phyloP scores from a whole-genome alignment of 169 alveolate species.

The Theileria sp. region DNA sequence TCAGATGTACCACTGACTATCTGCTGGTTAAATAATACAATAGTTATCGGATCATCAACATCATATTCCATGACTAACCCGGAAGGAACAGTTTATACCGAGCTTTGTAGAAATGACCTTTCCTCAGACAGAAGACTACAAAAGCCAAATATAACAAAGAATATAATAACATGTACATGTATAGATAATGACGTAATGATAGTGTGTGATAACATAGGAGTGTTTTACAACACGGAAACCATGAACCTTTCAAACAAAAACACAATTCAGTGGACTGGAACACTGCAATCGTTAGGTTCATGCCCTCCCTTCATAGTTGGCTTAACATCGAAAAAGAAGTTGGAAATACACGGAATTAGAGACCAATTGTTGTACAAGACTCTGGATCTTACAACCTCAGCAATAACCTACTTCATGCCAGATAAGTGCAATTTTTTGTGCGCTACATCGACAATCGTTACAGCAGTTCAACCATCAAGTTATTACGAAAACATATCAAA shows the following conservation, averaged over 20 bases:
- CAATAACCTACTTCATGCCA: slow-evolving; percentile 23
- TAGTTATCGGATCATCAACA: slow-evolving; percentile 47
- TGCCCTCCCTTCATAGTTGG: slow-evolving; percentile 66
- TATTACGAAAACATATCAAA: slow-evolving; percentile 33
- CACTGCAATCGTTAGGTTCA: slow-evolving; percentile 46
- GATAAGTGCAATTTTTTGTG: slow-evolving; percentile 28
- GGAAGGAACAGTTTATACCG: slow-evolving; percentile 35
- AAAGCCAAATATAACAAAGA: background rate
- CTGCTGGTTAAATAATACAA: slow-evolving; percentile 53
- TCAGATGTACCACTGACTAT: slow-evolving; percentile 25
- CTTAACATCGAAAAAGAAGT: slow-evolving; percentile 28
- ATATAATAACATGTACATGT: slow-evolving; percentile 34
- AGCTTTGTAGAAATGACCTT: slow-evolving; percentile 48
- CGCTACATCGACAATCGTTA: slow-evolving; percentile 44
- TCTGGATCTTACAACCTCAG: slow-evolving; percentile 42
- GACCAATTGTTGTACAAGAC: slow-evolving; percentile 57
- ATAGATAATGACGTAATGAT: slow-evolving; percentile 62
- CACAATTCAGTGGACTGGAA: slow-evolving; percentile 58
- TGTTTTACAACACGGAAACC: slow-evolving; percentile 57
- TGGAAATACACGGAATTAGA: slow-evolving; percentile 61
- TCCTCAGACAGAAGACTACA: background rate
- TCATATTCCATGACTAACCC: slow-evolving; percentile 38
- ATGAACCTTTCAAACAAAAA: slow-evolving; percentile 53
- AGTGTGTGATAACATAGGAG: slow-evolving; percentile 64
- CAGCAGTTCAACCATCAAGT: slow-evolving; percentile 26